Base-by-base conservation (phyloP, 164 flowering plant species). In the Magnolia officinalis region DNA sequence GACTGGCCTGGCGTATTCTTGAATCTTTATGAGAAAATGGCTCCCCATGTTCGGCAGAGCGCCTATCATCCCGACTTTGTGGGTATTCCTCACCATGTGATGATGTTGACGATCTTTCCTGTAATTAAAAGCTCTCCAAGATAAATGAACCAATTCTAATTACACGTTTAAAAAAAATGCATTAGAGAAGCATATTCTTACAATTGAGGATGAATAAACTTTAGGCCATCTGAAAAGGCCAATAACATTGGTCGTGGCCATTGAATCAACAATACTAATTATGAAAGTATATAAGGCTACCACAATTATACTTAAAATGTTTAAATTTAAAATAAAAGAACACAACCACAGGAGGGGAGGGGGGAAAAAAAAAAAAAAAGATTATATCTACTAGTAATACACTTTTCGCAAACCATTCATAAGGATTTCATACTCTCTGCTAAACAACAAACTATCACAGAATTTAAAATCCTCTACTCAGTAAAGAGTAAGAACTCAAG, bases 91-190 rank as follows among this genome's bases (percentile, higher is more conserved):
- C 88, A 81, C 87, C 87, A 63, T 77, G 91, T 74, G 89, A 77
- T 75, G 88, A 74, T 55, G 84, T 8, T 77, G 84, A 81, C 72
- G 91, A 77, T 81, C 86, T 92, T 61, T 95, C 98, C 99, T 93
- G 96, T 80, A 75, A 84, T 81, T 68, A 80, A 84, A 83, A 76
- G 75, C 77, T 63, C 70, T 68, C 66, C 59, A 69, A 77, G 68
- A 21, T 79, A 78, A 83, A 75, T 79, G 63, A 73, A 75, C 29
- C 51, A 69, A 71, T 66, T 13, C 9, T 37, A 29, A 51, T 37
- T 73, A 73, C 55, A 66, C 49, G 8, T 52, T 51, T 1, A 55
- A 55, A 29, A 64, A 74, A 10, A 50, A 23, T 16, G 65, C 59
- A 70, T 55, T 19, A 37, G 65, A 18, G 26, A 24, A 24, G 26